Percentiles rank a stretch among this genome's conserved stretches.
Conservation (phyloP, 208 protist species). For the Trypanosoma caninum region DNA sequence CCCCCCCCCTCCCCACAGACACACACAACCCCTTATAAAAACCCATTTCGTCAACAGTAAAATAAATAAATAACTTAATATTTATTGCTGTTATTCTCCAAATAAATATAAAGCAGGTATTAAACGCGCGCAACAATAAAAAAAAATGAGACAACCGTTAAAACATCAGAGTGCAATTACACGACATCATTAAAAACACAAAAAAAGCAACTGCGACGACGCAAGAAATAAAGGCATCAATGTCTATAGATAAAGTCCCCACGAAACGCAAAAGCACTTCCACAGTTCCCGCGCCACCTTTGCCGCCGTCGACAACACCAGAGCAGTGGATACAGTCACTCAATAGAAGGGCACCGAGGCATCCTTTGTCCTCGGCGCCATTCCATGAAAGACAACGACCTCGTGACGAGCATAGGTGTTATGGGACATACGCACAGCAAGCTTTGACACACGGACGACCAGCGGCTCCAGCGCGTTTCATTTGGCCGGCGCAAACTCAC, state of each 20-base stretch:
- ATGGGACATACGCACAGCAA: constrained; percentile 1
- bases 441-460: background rate
- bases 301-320: background rate
- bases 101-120: background rate
- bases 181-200: background rate
- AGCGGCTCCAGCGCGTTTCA: constrained; percentile 20
- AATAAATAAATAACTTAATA: too few relatives aligned
- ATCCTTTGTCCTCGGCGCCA: background rate
- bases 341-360: too few relatives aligned
- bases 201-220: background rate
- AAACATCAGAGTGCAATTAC: background rate
- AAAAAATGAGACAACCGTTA: background rate
- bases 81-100: too few relatives aligned
- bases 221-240: background rate
- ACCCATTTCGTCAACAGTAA: too few relatives aligned
- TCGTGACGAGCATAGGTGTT: constrained; percentile 9
- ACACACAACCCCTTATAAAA: too few relatives aligned
- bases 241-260: too few relatives aligned
- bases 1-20: too few relatives aligned
- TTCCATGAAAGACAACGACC: constrained; percentile 8
- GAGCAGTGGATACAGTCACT: background rate
- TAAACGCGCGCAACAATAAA: background rate
- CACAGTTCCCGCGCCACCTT: background rate
- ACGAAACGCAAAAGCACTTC: too few relatives aligned
- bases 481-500: constrained; percentile 4